Base-by-base conservation (phyloP, 805 yeast genomes). In the Sugiyamaella marilandica region DNA sequence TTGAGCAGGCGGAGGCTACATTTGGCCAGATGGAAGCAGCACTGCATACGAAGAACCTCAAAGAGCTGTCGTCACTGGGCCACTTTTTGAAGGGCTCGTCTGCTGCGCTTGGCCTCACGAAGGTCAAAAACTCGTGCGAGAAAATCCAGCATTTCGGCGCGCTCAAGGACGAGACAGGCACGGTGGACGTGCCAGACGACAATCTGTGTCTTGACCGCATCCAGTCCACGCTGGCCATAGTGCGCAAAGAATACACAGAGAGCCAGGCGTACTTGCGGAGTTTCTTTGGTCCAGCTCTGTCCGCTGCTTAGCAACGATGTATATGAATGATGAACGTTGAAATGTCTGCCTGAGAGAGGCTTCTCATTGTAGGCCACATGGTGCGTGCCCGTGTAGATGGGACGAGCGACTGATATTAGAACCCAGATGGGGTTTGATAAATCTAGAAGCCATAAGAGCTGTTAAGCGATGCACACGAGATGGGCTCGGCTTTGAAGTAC, bases 71-170 rank as follows among this genome's bases (percentile, higher is more conserved):
- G 18, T 75, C 82, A 11, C 72, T 86, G 61, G 99, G 99, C 11
- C 99, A 94, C 67, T 94, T 88, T 65, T 75, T 94, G 52, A 94
- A 94, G 67, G 99, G 99, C 45, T 85, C 95, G 10, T 95, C 97
- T 1, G 96, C 97, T 1, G 92, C 97, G 0, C 73, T 94, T 54
- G 99, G 99, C 1, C 75, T 94, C 52, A 80, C 79, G 44, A 82
- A 83, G 56, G 87, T 94, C 47, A 90, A 90, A 53, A 79, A 82
- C 64, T 85, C 90, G 61, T 94, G 99, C 70, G 99, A 91, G 69
- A 76, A 91, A 59, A 91, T 94, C 56, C 99, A 94, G 69, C 91
- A 91, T 66, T 81, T 87, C 59, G 98, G 96, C 19, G 79, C 80
- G 54, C 74, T 72, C 59, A 69, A 61, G 47, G 71, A 67, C 32